phyloP scores from a whole-genome alignment of 805 yeast species.

The Lipomyces chichibuensis region DNA sequence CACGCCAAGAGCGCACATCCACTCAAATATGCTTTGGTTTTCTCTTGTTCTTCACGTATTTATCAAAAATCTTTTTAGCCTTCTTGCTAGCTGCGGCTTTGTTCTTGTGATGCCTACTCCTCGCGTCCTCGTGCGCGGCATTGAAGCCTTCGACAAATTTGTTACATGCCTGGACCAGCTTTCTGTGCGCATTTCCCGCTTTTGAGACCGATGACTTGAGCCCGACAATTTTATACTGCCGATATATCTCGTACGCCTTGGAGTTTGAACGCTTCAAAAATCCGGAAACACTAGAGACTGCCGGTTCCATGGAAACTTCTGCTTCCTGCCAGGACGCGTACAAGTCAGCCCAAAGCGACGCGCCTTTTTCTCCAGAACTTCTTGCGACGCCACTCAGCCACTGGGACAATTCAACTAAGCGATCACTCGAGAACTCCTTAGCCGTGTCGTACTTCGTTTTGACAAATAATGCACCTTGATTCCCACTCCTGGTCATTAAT shows the following conservation, averaged over 20 bases:
- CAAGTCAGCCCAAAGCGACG: neutral
- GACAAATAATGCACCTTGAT: neutral
- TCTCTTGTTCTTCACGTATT: neutral
- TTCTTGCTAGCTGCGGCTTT: constrained; percentile 4
- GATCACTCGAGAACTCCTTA: neutral
- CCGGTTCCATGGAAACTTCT: neutral
- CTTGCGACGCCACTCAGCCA: neutral
- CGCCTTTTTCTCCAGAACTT: neutral
- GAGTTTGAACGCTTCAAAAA: neutral
- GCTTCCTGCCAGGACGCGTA: neutral
- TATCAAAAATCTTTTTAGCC: neutral
- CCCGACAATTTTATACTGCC: neutral
- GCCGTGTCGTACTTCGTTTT: neutral
- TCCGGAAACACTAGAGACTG: neutral
- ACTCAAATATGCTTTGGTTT: neutral
- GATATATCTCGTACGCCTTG: neutral
- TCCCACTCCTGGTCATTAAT: neutral
- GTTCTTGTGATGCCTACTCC: neutral
- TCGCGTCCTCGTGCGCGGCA: neutral
- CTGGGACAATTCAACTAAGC: neutral
- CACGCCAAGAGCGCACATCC: neutral
- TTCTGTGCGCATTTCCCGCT: neutral
- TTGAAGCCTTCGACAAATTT: constrained; percentile 1
- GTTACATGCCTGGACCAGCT: neutral
- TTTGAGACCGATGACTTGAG: neutral